phyloP scores from a whole-genome alignment of 2,329 filamentous ascomycete genomes.

The Fusarium abutilonis region DNA sequence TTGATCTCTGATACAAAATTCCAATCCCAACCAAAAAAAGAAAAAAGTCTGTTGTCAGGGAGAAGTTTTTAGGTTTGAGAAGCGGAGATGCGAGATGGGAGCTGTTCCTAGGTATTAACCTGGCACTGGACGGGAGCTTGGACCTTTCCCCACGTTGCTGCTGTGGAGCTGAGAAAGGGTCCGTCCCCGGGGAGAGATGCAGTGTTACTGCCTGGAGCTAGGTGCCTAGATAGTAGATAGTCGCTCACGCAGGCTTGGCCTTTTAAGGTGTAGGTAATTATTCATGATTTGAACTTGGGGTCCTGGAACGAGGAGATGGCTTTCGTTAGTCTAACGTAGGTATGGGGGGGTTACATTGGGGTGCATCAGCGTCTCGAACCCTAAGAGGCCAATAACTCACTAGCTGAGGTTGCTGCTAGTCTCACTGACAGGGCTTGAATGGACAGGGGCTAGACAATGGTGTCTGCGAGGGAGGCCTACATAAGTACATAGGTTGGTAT shows the following conservation, averaged over 20 bases:
- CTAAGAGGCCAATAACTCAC: neutral
- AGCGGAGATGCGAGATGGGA: constrained; percentile 30
- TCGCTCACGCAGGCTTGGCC: neutral
- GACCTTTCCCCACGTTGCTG: constrained; percentile 32
- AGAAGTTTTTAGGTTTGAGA: constrained; percentile 24
- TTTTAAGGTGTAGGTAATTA: neutral
- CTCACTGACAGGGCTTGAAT: too few species aligned
- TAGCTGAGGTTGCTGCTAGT: too few species aligned
- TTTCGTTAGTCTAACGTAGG: neutral
- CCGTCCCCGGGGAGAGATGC: neutral
- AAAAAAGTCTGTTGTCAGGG: constrained; percentile 13
- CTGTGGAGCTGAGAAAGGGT: constrained; percentile 12
- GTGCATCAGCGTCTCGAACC: neutral
- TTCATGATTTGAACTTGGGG: neutral
- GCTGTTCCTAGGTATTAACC: constrained; percentile 3
- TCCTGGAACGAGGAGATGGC: neutral
- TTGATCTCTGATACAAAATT: neutral
- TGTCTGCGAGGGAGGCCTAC: too few species aligned
- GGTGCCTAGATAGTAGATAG: neutral
- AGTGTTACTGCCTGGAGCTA: too few species aligned
- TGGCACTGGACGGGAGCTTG: constrained; percentile 20
- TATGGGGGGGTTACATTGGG: neutral
- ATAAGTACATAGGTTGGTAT: too few species aligned
- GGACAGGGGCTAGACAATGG: too few species aligned
- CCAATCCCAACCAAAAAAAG: neutral